These are phyloP conservation scores for Maudiozyma serrabonitensis DNA, from an alignment of 805 yeast species.

Conservation along the genomic window DNA sequence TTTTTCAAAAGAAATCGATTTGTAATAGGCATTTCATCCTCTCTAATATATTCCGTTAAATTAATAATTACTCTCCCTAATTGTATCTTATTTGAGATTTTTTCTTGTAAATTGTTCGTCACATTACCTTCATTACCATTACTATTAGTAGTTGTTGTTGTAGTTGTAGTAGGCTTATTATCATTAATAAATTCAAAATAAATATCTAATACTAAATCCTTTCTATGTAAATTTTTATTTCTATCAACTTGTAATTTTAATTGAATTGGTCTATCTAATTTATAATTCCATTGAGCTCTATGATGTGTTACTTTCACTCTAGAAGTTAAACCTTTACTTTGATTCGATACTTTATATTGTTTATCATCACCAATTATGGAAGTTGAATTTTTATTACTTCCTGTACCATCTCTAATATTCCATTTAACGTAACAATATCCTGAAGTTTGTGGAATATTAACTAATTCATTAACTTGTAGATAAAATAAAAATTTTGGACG, in stretches of 20 bases:
- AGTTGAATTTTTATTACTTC: constrained; percentile 7
- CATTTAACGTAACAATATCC: constrained; percentile 62
- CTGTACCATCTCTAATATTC: constrained; percentile 42
- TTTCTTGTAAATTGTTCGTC: constrained; percentile 10
- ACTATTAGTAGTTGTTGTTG: not conserved
- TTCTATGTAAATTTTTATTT: constrained; percentile 29
- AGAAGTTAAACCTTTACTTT: constrained; percentile 34
- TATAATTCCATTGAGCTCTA: constrained; percentile 40
- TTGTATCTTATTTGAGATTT: constrained; percentile 31
- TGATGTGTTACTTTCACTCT: constrained; percentile 40
- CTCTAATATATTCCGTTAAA: constrained; percentile 56
- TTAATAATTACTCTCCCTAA: constrained; percentile 64
- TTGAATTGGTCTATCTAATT: constrained; percentile 27
- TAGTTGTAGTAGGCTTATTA: not conserved
- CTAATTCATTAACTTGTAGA: constrained; percentile 54
- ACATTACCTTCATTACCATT: too few species aligned
- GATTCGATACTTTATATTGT: constrained; percentile 5
- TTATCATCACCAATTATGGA: not conserved
- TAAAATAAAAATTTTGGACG: constrained; percentile 56
- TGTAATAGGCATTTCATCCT: constrained; percentile 39
- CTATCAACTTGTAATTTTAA: constrained; percentile 35
- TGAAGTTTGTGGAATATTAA: constrained; percentile 74
- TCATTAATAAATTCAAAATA: constrained; percentile 30
- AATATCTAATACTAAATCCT: constrained; percentile 35
- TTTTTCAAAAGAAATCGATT: constrained; percentile 63